Evolutionary conservation across 148 eudicot genomes (phyloP).

Genomic region (Linanthus parryae): DNA sequence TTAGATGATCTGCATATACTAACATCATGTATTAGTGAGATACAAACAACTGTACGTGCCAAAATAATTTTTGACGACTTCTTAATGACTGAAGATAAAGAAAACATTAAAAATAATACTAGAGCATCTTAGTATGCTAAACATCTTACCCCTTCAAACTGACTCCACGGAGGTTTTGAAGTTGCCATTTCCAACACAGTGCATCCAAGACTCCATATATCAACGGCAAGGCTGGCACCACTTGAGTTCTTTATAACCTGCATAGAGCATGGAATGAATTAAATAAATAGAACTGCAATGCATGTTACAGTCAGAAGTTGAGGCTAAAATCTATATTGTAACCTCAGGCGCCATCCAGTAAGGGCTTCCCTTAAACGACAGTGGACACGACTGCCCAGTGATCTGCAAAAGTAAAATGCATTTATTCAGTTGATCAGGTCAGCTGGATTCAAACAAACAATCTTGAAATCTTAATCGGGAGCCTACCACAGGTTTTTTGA

Average conservation of each 20-base stretch:
- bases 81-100: not conserved
- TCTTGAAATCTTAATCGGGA: no score
- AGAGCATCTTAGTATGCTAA: not conserved
- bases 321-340: no score
- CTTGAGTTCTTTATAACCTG: slow-evolving; percentile 76
- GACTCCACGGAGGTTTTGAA: slow-evolving; percentile 95
- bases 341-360: slow-evolving; percentile 99
- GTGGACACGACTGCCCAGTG: slow-evolving; percentile 82
- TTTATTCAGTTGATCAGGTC: not conserved
- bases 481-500: no score
- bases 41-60: not conserved
- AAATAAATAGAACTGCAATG: not conserved
- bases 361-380: slow-evolving; percentile 94
- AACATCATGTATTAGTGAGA: no score
- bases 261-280: slow-evolving; percentile 8
- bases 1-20: not conserved
- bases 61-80: not conserved
- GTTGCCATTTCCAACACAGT: slow-evolving; percentile 95
- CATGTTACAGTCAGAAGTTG: not conserved
- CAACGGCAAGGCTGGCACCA: slow-evolving; percentile 81
- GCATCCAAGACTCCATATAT: slow-evolving; percentile 97
- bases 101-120: not conserved
- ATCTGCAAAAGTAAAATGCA: slow-evolving; percentile 44
- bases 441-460: not conserved
- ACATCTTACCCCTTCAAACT: slow-evolving; percentile 89